Percentiles rank a stretch among this genome's conserved stretches.
phyloP scores from a whole-genome alignment of 202 grass and related monocot genomes.

The Cymbopogon flexuosus region DNA sequence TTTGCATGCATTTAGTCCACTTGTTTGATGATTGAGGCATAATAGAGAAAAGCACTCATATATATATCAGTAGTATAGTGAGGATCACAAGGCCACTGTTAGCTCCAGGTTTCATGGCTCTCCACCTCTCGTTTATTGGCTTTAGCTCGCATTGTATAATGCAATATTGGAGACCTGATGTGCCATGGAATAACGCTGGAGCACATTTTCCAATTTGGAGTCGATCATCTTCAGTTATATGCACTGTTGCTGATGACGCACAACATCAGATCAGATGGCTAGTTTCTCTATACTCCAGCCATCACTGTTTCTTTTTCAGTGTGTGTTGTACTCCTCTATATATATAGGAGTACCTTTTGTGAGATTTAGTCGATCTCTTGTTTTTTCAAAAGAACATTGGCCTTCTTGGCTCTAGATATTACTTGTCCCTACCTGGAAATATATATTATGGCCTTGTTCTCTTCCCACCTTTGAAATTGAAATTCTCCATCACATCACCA shows the following conservation, averaged over 20 bases:
- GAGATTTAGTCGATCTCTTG: too few species aligned
- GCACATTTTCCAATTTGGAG: neutral
- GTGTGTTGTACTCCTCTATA: too few species aligned
- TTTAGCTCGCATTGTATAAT: constrained; percentile 11
- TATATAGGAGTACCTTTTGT: too few species aligned
- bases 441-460: too few species aligned
- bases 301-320: neutral
- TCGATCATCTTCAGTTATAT: neutral
- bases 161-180: neutral
- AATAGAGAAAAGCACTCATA: neutral
- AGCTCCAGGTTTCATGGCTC: constrained; percentile 18
- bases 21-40: constrained; percentile 14
- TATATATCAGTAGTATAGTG: neutral
- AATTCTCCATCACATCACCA: too few species aligned
- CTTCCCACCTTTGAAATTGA: too few species aligned
- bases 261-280: neutral
- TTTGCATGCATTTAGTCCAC: constrained; percentile 25
- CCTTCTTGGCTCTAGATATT: neutral
- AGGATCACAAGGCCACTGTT: constrained; percentile 31
- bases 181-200: neutral
- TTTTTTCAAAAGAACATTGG: neutral
- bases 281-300: neutral
- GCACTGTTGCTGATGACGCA: neutral
- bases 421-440: neutral
- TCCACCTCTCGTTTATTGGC: constrained; percentile 27